phyloP scores from a whole-genome alignment of 148 eudicot species.

The Selenicereus undatus region DNA sequence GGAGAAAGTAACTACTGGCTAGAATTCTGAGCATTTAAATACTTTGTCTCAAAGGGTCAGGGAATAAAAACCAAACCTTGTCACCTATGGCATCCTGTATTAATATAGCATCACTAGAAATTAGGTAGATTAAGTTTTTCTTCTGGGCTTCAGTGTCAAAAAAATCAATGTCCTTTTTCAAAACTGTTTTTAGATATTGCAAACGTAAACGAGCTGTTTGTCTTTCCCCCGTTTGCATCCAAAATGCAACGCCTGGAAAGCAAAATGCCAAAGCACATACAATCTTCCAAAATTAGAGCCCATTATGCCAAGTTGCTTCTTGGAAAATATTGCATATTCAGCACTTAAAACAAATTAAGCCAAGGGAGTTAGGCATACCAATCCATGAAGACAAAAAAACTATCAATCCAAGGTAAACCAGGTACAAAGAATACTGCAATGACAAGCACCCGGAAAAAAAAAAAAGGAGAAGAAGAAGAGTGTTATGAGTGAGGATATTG shows the following conservation, averaged over 20 bases:
- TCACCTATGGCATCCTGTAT: constrained; percentile 79
- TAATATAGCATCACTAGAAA: constrained; percentile 67
- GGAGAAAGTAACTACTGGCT: neutral
- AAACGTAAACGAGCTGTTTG: constrained; percentile 57
- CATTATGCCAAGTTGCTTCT: too few species aligned
- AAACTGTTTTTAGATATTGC: constrained; percentile 52
- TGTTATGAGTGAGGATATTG: too few species aligned
- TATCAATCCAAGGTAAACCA: constrained; percentile 59
- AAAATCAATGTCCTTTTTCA: constrained; percentile 51
- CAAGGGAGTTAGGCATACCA: constrained; percentile 35
- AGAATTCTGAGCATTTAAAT: neutral
- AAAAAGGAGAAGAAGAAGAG: neutral
- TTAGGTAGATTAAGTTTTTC: constrained; percentile 46
- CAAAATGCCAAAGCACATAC: neutral
- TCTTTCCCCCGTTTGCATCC: constrained; percentile 82
- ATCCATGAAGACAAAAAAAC: constrained; percentile 57
- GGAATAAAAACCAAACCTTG: constrained; percentile 40
- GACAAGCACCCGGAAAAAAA: neutral
- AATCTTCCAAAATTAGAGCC: neutral
- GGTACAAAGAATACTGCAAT: constrained; percentile 61
- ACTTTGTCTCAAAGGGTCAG: neutral
- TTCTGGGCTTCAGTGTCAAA: constrained; percentile 67
- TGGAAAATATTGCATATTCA: neutral
- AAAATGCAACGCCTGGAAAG: constrained; percentile 57
- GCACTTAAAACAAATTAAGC: neutral